Percentiles rank a stretch among this genome's conserved stretches.
Conservation (phyloP, 1,284 basidiomycete species). For the Puccinia horiana region DNA sequence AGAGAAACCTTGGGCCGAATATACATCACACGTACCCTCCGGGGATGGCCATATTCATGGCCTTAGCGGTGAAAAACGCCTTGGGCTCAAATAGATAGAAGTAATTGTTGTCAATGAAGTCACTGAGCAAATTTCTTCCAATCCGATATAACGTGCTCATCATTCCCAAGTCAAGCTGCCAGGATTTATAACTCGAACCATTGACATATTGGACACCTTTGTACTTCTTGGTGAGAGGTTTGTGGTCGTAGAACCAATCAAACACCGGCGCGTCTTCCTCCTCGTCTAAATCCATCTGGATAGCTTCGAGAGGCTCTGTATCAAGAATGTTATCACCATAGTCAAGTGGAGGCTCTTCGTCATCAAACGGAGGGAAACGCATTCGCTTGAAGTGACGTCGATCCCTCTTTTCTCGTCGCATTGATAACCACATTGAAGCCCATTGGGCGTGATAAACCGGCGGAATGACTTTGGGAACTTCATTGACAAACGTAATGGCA, state of each 20-base stretch:
- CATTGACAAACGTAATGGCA: conserved; percentile 99
- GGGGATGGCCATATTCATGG: conserved; percentile 78
- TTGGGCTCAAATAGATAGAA: conserved; percentile 94
- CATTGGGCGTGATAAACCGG: conserved; percentile 99
- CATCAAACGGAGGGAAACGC: conserved; percentile 99
- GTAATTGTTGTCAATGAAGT: conserved; percentile 73
- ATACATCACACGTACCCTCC: conserved; percentile 81
- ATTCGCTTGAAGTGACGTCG: conserved; percentile 99
- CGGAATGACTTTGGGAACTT: conserved; percentile 92
- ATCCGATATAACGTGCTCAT: conserved; percentile 97
- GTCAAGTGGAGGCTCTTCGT: conserved; percentile 96
- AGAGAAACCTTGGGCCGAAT: not conserved
- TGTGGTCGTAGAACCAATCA: conserved; percentile 99
- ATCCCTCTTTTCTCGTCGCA: conserved; percentile 98
- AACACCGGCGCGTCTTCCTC: conserved; percentile 92
- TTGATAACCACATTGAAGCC: conserved; percentile 99
- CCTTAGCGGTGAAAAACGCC: conserved; percentile 94
- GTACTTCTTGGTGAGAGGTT: conserved; percentile 77
- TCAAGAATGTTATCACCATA: conserved; percentile 98
- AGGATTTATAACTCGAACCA: conserved; percentile 88
- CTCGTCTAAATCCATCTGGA: conserved; percentile 91
- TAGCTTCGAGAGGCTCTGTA: conserved; percentile 95
- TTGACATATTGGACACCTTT: conserved; percentile 73
- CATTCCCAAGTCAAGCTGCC: conserved; percentile 85
- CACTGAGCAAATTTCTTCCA: conserved; percentile 86